Percentiles rank a stretch among this genome's conserved stretches.
phyloP scores from a whole-genome alignment of 345 rosid genomes.

The Brassica incana region DNA sequence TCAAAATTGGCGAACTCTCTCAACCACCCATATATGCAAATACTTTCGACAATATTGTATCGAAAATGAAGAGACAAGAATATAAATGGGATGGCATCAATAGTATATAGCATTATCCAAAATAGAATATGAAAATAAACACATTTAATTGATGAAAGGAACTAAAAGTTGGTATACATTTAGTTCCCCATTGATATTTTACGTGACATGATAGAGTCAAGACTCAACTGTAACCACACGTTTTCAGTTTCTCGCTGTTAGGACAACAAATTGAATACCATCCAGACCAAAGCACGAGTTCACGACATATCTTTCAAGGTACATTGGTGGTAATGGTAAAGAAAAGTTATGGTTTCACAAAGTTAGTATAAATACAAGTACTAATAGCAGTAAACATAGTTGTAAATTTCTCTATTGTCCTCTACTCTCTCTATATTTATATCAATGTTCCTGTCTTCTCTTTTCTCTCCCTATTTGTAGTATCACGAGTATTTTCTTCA shows the following conservation, averaged over 20 bases:
- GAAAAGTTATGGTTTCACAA: not conserved
- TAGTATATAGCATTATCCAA: conserved; percentile 8
- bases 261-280: conserved; percentile 13
- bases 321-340: not conserved
- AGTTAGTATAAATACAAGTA: not conserved
- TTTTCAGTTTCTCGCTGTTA: not conserved
- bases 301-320: not conserved
- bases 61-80: conserved; percentile 15
- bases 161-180: conserved; percentile 29
- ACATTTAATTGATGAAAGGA: not conserved
- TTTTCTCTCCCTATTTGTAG: conserved; percentile 1
- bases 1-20: not conserved
- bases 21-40: conserved; percentile 15
- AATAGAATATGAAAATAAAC: not conserved
- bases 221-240: conserved; percentile 11
- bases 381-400: not conserved
- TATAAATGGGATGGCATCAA: not conserved
- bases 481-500: not conserved
- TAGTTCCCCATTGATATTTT: conserved; percentile 26
- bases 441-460: not conserved
- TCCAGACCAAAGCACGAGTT: conserved; percentile 1
- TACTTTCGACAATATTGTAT: conserved; percentile 5
- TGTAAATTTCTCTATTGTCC: not conserved
- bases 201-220: conserved; percentile 12
- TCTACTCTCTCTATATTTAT: not conserved